Evolutionary conservation across 176 grass and related monocot genomes (phyloP), one percentile per base, ranked within the genome.

Genomic region (Paspalum notatum): DNA sequence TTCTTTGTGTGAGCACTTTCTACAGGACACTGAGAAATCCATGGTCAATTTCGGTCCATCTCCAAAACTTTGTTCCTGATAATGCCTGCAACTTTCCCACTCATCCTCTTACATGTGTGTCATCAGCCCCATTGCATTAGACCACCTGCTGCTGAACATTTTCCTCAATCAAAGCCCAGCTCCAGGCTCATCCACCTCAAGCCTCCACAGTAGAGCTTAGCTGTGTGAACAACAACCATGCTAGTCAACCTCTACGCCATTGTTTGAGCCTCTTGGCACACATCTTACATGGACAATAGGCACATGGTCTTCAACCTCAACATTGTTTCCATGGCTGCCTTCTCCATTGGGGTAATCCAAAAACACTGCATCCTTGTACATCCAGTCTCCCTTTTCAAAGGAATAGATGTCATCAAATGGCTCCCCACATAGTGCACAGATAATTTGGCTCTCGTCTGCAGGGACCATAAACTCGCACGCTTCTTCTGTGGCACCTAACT

Each of bases 401-500:
- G 90, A 95, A 79, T 90, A 99, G n/a, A 91, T 45, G 82, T 99
- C 96, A 68, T 86, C 90, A 88, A 99, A 99, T 77, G 85, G 72
- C 71, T 93, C 89, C 44, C 96, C 96, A 71, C 96, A 99, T 20
- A 99, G 75, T 25, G 63, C 87, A 91, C 96, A 99, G 51, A 99
- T 78, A 67, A 87, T 83, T 85, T 99, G 96, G 5, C 72, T 95
- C 73, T 99, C 93, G 56, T 99, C 96, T 82, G 96, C 90, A 68
- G 92, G 90, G 68, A 95, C 92, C 89, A 95, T 90, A 38, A 75
- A 82, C 64, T 85, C 88, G 68, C 82, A 89, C 22, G 21, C 46
- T 84, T 99, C 90, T 37, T 91, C 96, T 10, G 41, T 61, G 39
- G 40, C 72, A 41, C 65, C 81, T 68, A 91, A 51, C 63, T 93